Percentiles rank a stretch among this genome's conserved stretches.
These are phyloP conservation scores for Exophiala sideris DNA, from an alignment of 2,329 filamentous ascomycete genomes.

Conservation along the genomic window DNA sequence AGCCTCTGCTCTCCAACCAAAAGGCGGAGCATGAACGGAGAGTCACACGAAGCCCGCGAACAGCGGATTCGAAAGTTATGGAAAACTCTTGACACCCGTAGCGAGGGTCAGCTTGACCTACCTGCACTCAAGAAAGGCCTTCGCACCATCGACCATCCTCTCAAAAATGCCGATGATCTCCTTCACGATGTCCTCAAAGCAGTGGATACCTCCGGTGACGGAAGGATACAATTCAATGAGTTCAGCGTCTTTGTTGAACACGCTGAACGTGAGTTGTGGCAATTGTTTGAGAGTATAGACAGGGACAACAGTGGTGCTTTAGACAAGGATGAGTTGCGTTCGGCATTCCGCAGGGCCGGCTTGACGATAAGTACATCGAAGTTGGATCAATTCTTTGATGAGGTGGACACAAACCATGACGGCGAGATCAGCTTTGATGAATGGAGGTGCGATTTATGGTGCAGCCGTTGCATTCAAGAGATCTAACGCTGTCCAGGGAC, in stretches of 20 bases:
- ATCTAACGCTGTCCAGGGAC: slow-evolving; percentile 58
- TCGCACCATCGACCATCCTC: slow-evolving; percentile 81
- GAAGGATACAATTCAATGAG: slow-evolving; percentile 88
- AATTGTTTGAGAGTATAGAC: slow-evolving; percentile 84
- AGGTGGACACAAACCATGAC: slow-evolving; percentile 87
- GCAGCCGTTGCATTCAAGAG: neutral
- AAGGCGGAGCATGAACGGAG: slow-evolving; percentile 61
- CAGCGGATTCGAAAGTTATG: slow-evolving; percentile 80
- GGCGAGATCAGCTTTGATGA: slow-evolving; percentile 86
- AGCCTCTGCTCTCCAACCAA: slow-evolving; percentile 21
- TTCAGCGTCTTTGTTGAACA: slow-evolving; percentile 84
- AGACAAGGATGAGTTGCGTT: slow-evolving; percentile 77
- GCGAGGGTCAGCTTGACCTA: slow-evolving; percentile 76
- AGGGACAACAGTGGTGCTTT: slow-evolving; percentile 79
- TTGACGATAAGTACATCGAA: slow-evolving; percentile 73
- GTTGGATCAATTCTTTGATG: slow-evolving; percentile 78
- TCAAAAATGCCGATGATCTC: slow-evolving; percentile 90
- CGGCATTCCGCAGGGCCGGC: slow-evolving; percentile 74
- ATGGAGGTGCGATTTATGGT: slow-evolving; percentile 72
- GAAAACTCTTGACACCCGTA: slow-evolving; percentile 72
- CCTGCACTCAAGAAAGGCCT: slow-evolving; percentile 80
- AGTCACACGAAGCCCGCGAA: slow-evolving; percentile 75
- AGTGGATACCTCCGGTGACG: slow-evolving; percentile 84
- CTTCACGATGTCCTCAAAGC: slow-evolving; percentile 74
- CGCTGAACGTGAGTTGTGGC: slow-evolving; percentile 77